Evolutionary conservation across 2,329 filamentous ascomycete species (phyloP).

Genomic region (Phyllosticta citribraziliensis): DNA sequence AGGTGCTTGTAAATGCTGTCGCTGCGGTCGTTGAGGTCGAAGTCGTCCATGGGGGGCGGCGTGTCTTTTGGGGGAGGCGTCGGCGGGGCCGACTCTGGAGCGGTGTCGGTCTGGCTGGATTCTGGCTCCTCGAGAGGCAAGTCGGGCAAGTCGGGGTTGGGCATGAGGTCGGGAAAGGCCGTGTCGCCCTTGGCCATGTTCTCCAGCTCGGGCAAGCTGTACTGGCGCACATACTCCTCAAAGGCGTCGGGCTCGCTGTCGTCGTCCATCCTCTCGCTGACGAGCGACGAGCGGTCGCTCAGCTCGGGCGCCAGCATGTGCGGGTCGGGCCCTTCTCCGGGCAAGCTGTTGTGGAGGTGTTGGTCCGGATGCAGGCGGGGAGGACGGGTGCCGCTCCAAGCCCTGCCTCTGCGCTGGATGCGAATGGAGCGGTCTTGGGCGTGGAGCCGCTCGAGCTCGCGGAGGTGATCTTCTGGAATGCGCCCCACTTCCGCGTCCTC

Average conservation of each 20-base stretch:
- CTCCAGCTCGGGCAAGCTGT: constrained; percentile 60
- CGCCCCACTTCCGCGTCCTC: constrained; percentile 49
- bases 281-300: constrained; percentile 38
- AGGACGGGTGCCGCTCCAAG: constrained; percentile 52
- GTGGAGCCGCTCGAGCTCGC: constrained; percentile 59
- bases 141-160: background rate
- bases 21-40: background rate
- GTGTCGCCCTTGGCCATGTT: constrained; percentile 24
- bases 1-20: constrained; percentile 17
- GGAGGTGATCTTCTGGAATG: constrained; percentile 60
- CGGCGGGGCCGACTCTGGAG: constrained; percentile 21
- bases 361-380: constrained; percentile 20
- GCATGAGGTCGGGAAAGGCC: background rate
- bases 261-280: constrained; percentile 39
- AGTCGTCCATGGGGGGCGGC: constrained; percentile 8
- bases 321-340: constrained; percentile 13
- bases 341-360: constrained; percentile 20
- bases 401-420: constrained; percentile 57
- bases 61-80: constrained; percentile 45
- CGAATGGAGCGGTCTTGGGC: constrained; percentile 44
- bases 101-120: background rate
- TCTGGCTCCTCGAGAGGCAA: background rate
- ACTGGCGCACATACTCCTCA: constrained; percentile 65
- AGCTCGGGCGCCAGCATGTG: constrained; percentile 21
- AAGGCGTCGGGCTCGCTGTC: constrained; percentile 20